Evolutionary conservation across 1,284 basidiomycete genomes (phyloP), one percentile per base, ranked within the genome.

Genomic region (Rhodotorula sp.): DNA sequence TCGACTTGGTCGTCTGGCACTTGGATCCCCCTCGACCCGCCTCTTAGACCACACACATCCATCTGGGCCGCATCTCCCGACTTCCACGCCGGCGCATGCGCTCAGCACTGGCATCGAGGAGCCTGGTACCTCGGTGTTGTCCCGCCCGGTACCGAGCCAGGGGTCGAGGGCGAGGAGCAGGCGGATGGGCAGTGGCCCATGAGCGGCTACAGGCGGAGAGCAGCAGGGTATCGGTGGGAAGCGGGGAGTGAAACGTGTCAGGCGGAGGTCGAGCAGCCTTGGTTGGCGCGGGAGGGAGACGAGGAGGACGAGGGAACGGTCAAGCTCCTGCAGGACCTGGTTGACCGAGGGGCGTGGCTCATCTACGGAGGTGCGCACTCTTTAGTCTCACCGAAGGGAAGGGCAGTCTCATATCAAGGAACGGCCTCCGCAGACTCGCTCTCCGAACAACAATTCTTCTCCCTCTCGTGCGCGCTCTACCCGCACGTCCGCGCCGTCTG

Each of bases 371-470:
- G 62, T 58, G 48, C 34, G 62, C 27, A 13, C 32, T n/a, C 15
- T 8, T 32, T 11, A 13, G 27, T 19, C 30, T 20, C 30, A 20
- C 24, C 19, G n/a, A 22, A 4, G 13, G 17, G 19, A 8, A 11
- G 17, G 15, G 22, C 19, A 22, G 13, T 32, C 32, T 4, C 17
- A 7, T 24, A 22, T 36, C 1, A 20, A 52, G 36, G 4, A 6
- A 44, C 6, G 1, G 2, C 19, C 17, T 20, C 46, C 11, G 32
- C 54, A 64, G 62, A 64, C 49, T 64, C 63, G 24, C 63, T 64
- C 29, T 52, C 56, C 9, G 63, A 64, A 49, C 55, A 57, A 5
- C 63, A 64, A 1, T 64, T 64, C 49, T 59, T 58, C 56, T 58
- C 56, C 11, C 56, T 64, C 20, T 39, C 48, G 3, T 64, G 63